Percentiles rank a stretch among this genome's conserved stretches.
Conservation (phyloP, 257 asterid species). For the Jacaranda copaia region DNA sequence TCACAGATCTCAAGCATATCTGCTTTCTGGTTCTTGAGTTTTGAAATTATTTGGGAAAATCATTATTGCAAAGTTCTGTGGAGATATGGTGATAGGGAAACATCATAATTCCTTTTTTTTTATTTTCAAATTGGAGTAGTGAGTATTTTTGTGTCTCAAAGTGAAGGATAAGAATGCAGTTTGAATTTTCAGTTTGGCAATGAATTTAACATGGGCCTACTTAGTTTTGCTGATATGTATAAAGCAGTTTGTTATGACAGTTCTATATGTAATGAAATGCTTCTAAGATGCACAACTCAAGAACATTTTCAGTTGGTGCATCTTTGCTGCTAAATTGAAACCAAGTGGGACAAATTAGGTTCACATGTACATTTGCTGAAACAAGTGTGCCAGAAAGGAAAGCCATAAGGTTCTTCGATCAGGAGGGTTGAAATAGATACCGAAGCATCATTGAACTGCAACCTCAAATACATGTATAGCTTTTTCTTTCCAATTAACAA, state of each 20-base stretch:
- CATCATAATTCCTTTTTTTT: not conserved
- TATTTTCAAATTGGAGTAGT: not conserved
- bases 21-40: conserved; percentile 7
- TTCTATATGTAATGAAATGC: not conserved
- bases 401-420: not conserved
- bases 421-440: not conserved
- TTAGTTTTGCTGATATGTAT: not conserved
- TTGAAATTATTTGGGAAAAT: not conserved
- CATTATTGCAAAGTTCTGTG: not conserved
- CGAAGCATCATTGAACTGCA: not conserved
- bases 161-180: not conserved
- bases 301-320: not conserved
- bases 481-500: too few relatives aligned
- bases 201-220: not conserved
- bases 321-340: not conserved
- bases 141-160: not conserved
- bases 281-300: not conserved
- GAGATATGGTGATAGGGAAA: conserved; percentile 3
- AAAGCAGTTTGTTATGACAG: not conserved
- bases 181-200: conserved; percentile 1
- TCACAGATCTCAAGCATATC: not conserved
- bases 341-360: too few relatives aligned
- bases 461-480: not conserved
- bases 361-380: not conserved
- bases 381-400: not conserved